Evolutionary conservation across 1,284 basidiomycete species (phyloP), one percentile per base, ranked within the genome.

Genomic region (Austroboletus niveus): DNA sequence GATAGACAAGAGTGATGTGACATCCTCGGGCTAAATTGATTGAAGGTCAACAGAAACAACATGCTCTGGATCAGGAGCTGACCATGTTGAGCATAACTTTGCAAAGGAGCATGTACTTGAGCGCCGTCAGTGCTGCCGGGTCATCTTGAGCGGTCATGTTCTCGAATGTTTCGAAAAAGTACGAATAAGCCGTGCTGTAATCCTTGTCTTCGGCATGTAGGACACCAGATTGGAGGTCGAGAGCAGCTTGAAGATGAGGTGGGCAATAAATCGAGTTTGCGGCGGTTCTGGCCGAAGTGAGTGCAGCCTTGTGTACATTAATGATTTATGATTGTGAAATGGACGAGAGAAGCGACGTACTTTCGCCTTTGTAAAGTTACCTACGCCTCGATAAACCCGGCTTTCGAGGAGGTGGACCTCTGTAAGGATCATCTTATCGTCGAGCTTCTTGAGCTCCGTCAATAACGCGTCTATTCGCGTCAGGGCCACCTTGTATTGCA

Each of bases 191-290:
- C 1, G 95, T 99, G 54, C 85, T 95, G 70, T 98, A 98, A 70
- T 99, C 96, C 66, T 97, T 98, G 69, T 98, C 96, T 60, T 98
- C 94, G 0, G 96, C 94, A 62, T 98, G 94, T 14, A 98, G 78
- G 29, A 97, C 82, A 14, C 96, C 92, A 31, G 87, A 88, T 69
- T 98, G 95, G 40, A 98, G 81, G 68, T 98, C 96, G 32, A 98
- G 84, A 34, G 90, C 81, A 2, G 94, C 90, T 75, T 99, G 96
- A 4, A 98, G 82, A 44, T 83, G 75, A 1, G 96, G 96, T 14
- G 96, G 96, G 69, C 96, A 98, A 76, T 99, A 99, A 70, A 99
- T 97, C 8, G 94, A 87, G 72, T 98, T 98, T 42, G 94, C 96
- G 7, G 94, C 92, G 0, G 96, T 98, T 51, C 95, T 82, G 0